Percentiles rank a stretch among this genome's conserved stretches.
These are phyloP conservation scores for Suillus paluster DNA, from an alignment of 768 basidiomycete genomes.

Conservation along the genomic window DNA sequence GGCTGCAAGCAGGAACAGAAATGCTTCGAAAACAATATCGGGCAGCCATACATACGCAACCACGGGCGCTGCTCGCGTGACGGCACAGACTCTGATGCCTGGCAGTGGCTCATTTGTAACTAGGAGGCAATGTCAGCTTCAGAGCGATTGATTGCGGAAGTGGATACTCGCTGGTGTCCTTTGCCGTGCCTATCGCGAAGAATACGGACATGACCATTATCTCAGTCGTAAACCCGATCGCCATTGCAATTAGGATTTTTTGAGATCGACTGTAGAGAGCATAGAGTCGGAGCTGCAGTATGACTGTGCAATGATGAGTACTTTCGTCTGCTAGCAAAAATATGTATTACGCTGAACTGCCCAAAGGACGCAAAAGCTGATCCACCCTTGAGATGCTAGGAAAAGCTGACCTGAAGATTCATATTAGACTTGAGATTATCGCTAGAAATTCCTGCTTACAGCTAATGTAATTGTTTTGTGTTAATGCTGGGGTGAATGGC, in stretches of 20 bases:
- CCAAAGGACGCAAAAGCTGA: constrained; percentile 5
- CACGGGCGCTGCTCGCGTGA: neutral
- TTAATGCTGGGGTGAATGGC: neutral
- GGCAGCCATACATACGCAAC: constrained; percentile 4
- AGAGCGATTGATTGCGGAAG: neutral
- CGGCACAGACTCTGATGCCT: neutral
- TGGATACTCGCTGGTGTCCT: neutral
- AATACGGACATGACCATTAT: neutral
- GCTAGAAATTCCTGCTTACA: neutral
- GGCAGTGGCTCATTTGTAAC: neutral
- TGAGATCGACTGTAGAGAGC: constrained; percentile 1
- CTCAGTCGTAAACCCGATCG: neutral
- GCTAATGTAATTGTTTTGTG: neutral
- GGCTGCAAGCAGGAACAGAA: constrained; percentile 3
- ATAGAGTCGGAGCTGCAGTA: constrained; percentile 5
- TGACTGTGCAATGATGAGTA: neutral
- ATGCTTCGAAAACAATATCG: constrained; percentile 1
- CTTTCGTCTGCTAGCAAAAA: neutral
- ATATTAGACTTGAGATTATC: neutral
- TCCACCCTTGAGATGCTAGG: neutral
- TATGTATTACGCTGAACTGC: constrained; percentile 3
- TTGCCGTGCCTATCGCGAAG: neutral
- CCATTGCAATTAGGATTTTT: neutral
- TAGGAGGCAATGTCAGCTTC: neutral
- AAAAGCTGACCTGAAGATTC: neutral